Conservation (phyloP, 306 rosid species). For the Mucuna pruriens region DNA sequence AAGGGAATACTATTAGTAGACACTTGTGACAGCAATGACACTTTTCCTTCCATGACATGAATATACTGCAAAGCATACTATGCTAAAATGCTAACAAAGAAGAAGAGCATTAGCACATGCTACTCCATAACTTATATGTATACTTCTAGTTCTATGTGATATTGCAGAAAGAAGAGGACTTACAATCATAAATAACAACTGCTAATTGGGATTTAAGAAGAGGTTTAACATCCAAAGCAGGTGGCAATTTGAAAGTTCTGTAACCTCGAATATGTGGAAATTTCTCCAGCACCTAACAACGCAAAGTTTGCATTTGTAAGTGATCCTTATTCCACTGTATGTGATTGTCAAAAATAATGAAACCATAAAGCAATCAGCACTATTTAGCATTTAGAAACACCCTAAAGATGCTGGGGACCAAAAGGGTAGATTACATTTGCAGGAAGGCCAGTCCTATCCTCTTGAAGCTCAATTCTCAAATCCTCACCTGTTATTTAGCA, state of each 20-base stretch:
- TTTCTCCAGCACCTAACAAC: slow-evolving; percentile 74
- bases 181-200: slow-evolving; percentile 66
- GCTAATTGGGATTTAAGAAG: slow-evolving; percentile 83
- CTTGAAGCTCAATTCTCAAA: slow-evolving; percentile 72
- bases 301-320: neutral
- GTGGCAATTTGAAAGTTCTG: slow-evolving; percentile 65
- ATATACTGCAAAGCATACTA: slow-evolving; percentile 24
- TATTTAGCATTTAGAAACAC: slow-evolving; percentile 10
- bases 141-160: neutral
- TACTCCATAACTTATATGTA: neutral
- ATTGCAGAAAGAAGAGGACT: slow-evolving; percentile 40
- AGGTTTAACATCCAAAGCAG: slow-evolving; percentile 56
- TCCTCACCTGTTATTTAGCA: slow-evolving; percentile 66
- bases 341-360: slow-evolving; percentile 11
- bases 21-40: neutral
- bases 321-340: slow-evolving; percentile 19
- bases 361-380: slow-evolving; percentile 12
- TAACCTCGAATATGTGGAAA: slow-evolving; percentile 81
- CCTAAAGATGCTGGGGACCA: neutral
- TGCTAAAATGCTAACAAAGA: slow-evolving; percentile 22
- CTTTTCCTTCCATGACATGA: neutral
- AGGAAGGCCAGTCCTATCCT: slow-evolving; percentile 69
- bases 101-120: slow-evolving; percentile 13
- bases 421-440: slow-evolving; percentile 57
- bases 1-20: slow-evolving; percentile 32